A percentile compares a stretch with the other conserved stretches of the same genome.
Evolutionary conservation across 768 basidiomycete genomes (phyloP).

Genomic region (Termitomyces eurrhizus): DNA sequence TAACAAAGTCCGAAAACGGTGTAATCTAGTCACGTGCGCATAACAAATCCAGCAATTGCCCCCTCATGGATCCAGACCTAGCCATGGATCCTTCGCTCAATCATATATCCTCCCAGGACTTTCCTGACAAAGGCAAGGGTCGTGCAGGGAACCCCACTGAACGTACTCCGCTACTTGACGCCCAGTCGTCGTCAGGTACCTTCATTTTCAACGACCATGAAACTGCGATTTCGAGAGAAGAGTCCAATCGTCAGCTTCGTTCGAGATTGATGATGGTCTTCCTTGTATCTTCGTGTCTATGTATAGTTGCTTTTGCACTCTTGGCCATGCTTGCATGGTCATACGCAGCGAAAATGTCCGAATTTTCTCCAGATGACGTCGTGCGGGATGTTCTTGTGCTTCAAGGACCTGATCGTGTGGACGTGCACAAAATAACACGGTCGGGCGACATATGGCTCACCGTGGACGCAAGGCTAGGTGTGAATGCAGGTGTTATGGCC

Average conservation of each 20-base stretch:
- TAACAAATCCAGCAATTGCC: conserved; percentile 7
- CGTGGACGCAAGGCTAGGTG: conserved; percentile 53
- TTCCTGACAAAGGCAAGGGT: conserved; percentile 51
- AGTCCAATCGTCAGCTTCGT: conserved; percentile 29
- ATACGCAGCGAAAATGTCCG: conserved; percentile 55
- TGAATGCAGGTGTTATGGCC: conserved; percentile 63
- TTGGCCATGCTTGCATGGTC: conserved; percentile 58
- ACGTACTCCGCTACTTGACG: conserved; percentile 49
- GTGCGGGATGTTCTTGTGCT: conserved; percentile 52
- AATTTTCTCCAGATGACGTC: conserved; percentile 54
- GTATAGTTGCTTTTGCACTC: conserved; percentile 39
- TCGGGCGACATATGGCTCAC: conserved; percentile 58
- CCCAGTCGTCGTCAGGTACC: conserved; percentile 28
- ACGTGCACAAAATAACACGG: conserved; percentile 57
- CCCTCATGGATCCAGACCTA: conserved; percentile 44
- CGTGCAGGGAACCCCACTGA: conserved; percentile 47
- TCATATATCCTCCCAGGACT: conserved; percentile 4
- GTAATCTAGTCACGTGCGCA: background rate
- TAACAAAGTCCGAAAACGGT: too few species aligned
- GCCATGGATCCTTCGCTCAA: conserved; percentile 13
- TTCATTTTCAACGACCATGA: conserved; percentile 15
- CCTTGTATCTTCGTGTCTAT: conserved; percentile 49
- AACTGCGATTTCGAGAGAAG: conserved; percentile 9
- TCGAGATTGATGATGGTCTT: conserved; percentile 48
- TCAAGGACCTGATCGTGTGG: conserved; percentile 55